Percentiles rank a stretch among this genome's conserved stretches.
Evolutionary conservation across 179 eudicot genomes (phyloP).

Genomic region (Heliamphora pulchella): DNA sequence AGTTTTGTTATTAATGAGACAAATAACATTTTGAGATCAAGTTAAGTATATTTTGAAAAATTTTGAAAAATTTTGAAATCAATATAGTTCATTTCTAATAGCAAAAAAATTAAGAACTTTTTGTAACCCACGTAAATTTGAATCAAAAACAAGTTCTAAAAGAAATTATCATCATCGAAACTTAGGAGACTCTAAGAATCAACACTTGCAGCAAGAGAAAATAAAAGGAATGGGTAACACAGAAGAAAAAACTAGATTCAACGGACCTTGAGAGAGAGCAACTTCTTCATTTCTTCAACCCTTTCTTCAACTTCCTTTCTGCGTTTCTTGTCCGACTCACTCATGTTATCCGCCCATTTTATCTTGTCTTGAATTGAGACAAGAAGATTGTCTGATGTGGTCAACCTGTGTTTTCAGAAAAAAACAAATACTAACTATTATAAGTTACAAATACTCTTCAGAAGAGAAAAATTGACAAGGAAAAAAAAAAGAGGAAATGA

Average conservation of each 20-base stretch:
- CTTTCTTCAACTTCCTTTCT: conserved; percentile 72
- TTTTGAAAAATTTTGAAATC: too few species aligned
- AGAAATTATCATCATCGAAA: too few species aligned
- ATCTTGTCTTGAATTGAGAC: conserved; percentile 90
- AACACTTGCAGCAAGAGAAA: too few species aligned
- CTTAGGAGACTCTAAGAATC: too few species aligned
- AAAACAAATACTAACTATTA: background rate
- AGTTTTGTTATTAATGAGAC: too few species aligned
- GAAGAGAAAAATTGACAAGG: background rate
- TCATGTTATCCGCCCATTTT: conserved; percentile 93
- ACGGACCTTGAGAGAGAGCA: conserved; percentile 73
- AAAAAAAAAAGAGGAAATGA: background rate
- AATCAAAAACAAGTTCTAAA: too few species aligned
- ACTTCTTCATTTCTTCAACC: conserved; percentile 71
- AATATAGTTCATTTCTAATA: too few species aligned
- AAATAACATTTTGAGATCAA: too few species aligned
- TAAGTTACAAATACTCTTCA: background rate
- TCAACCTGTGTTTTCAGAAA: conserved; percentile 40
- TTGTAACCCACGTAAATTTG: too few species aligned
- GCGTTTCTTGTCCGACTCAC: conserved; percentile 80
- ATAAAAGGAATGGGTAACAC: background rate
- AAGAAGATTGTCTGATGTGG: conserved; percentile 78
- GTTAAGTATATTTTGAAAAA: too few species aligned
- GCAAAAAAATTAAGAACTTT: too few species aligned
- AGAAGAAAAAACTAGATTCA: conserved; percentile 21